Base-by-base conservation (phyloP, 2,329 filamentous ascomycete genomes). In the Arthrobotrys musiformis region DNA sequence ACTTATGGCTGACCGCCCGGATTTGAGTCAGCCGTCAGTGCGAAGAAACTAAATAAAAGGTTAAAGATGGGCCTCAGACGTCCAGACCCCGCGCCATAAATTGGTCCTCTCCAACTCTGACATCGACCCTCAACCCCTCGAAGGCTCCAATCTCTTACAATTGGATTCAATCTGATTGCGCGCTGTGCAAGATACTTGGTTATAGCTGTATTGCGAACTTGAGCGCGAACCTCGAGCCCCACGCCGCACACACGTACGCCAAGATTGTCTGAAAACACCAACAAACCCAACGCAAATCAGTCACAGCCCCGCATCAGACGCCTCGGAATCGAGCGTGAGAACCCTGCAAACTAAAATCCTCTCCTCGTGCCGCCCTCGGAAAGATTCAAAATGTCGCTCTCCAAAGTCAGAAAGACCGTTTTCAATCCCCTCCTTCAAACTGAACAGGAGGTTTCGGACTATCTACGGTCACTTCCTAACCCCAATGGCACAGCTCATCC, bases 371-470 rank as follows among this genome's bases (percentile, higher is more conserved):
- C n/a, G 13, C 26, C 26, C 46, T 42, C 56, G 46, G 19, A 28
- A 24, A 24, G 22, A 24, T 24, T 4, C 48, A 52, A 30, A 30
- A 77, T 77, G 72, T 77, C 72, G 26, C 73, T 77, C 28, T 33
- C 60, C 30, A 50, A 61, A 6, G 69, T 81, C 44, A 78, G 72
- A 13, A 81, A 81, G 52, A 78, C 79, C 60, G 79, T 80, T 28
- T 81, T 81, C 61, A 79, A 81, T 40, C 80, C 81, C 22, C 79
- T 81, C 4, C 79, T 79, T 2, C 79, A 75, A 19, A 79, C 79
- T 17, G 80, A 81, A 42, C 68, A 44, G 4, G 78, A 81, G 24
- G 70, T 81, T 40, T 52, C 70, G 44, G 61, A 70, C 0, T 70
- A 80, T n/a, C 70, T 81, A 2, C 46, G 77, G 19, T 68, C 61